phyloP scores from a whole-genome alignment of 805 yeast genomes.

The Metschnikowia vanudenii region DNA sequence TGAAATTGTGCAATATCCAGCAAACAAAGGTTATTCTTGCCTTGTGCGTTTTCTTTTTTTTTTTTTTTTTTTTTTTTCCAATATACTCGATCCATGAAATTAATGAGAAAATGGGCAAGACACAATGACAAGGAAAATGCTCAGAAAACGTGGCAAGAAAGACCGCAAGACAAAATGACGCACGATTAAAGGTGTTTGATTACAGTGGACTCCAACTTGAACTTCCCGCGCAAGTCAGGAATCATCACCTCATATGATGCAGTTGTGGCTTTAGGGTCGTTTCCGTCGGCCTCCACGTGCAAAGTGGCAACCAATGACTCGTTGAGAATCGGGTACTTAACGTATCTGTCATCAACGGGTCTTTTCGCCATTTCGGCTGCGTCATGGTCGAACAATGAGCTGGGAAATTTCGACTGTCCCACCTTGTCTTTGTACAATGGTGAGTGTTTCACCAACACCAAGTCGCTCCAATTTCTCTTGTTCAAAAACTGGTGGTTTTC shows the following conservation, averaged over 20 bases:
- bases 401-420: slow-evolving; percentile 38
- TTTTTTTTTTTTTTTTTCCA: no score
- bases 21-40: no score
- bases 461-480: slow-evolving; percentile 70
- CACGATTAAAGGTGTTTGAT: slow-evolving; percentile 30
- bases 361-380: slow-evolving; percentile 9
- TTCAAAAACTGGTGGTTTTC: slow-evolving; percentile 56
- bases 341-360: slow-evolving; percentile 26
- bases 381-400: slow-evolving; percentile 31
- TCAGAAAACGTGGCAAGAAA: no score
- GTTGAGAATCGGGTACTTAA: slow-evolving; percentile 53
- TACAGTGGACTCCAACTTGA: slow-evolving; percentile 27
- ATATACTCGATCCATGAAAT: no score
- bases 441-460: slow-evolving; percentile 50
- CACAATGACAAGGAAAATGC: no score
- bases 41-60: no score
- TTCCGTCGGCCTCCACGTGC: slow-evolving; percentile 66
- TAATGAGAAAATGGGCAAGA: no score
- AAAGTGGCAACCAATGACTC: slow-evolving; percentile 66
- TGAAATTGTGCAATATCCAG: no score
- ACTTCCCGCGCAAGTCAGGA: slow-evolving; percentile 52
- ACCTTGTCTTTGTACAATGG: slow-evolving; percentile 21
- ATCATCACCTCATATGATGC: slow-evolving; percentile 66
- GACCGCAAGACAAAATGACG: no score
- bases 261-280: slow-evolving; percentile 49